Conservation (phyloP, 129 eudicot species). For the Tanacetum coccineum region DNA sequence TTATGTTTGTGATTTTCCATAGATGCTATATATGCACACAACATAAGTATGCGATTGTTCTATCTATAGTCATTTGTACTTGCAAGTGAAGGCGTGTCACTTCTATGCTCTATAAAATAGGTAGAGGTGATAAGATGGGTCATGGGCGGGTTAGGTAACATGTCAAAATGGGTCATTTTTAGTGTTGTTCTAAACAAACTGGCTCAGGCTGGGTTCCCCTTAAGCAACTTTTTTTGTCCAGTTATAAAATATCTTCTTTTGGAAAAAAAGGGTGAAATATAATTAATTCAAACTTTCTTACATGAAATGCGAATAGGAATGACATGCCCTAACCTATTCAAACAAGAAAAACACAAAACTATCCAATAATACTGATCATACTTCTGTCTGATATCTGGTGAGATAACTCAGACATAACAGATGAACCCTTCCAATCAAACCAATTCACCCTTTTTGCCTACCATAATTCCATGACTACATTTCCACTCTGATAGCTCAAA, state of each 20-base stretch:
- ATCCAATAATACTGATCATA: no score
- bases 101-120: constrained; percentile 1
- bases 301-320: no score
- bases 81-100: neutral
- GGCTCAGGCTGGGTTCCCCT: neutral
- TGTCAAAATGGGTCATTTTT: neutral
- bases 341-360: no score
- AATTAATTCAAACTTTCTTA: no score
- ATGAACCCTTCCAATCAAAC: no score
- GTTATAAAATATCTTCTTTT: neutral
- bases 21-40: neutral
- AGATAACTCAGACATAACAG: no score
- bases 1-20: neutral
- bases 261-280: no score
- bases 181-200: neutral
- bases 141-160: neutral
- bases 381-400: no score
- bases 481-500: no score
- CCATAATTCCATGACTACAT: no score
- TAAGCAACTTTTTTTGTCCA: neutral
- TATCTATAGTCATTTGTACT: neutral
- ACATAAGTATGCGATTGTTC: neutral
- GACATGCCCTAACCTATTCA: no score
- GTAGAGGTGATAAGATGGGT: neutral
- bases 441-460: no score